phyloP scores from a whole-genome alignment of 1,284 basidiomycete genomes.

The Coriolopsis trogii region DNA sequence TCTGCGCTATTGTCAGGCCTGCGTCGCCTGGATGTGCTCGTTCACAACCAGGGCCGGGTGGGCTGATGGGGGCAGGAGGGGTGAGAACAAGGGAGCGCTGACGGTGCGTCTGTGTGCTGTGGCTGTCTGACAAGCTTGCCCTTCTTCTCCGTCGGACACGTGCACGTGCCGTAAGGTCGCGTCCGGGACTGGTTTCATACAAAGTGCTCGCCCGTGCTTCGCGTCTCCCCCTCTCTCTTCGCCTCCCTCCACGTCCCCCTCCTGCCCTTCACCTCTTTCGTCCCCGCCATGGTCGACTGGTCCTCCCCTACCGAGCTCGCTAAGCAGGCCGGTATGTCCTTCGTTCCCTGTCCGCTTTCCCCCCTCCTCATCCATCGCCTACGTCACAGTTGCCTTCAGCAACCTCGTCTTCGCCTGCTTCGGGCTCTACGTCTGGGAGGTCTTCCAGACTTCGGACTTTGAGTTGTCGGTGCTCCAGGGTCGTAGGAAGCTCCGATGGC shows the following conservation, averaged over 20 bases:
- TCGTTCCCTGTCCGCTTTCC: background rate
- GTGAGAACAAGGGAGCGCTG: constrained; percentile 22
- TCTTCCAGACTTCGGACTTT: constrained; percentile 62
- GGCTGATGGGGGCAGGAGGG: too few species aligned
- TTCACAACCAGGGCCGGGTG: background rate
- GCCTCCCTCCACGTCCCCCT: constrained; percentile 9
- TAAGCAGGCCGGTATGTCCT: constrained; percentile 48
- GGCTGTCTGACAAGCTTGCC: too few species aligned
- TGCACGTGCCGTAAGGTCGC: constrained; percentile 19
- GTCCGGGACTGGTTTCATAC: constrained; percentile 10
- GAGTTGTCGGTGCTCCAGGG: constrained; percentile 64
- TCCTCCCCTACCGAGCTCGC: constrained; percentile 48
- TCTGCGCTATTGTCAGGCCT: too few species aligned
- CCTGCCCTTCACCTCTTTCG: constrained; percentile 6
- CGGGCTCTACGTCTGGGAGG: constrained; percentile 70
- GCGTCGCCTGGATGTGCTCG: background rate
- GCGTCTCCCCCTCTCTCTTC: constrained; percentile 6
- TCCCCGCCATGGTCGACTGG: constrained; percentile 58
- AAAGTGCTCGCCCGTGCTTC: background rate
- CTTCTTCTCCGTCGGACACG: constrained; percentile 7
- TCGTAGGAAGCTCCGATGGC: constrained; percentile 62
- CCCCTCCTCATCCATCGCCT: constrained; percentile 5
- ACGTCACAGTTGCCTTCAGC: constrained; percentile 50
- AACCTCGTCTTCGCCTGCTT: constrained; percentile 62
- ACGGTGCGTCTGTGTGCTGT: too few species aligned